phyloP scores from a whole-genome alignment of 2,329 filamentous ascomycete genomes.

The Fusarium transvaalense region DNA sequence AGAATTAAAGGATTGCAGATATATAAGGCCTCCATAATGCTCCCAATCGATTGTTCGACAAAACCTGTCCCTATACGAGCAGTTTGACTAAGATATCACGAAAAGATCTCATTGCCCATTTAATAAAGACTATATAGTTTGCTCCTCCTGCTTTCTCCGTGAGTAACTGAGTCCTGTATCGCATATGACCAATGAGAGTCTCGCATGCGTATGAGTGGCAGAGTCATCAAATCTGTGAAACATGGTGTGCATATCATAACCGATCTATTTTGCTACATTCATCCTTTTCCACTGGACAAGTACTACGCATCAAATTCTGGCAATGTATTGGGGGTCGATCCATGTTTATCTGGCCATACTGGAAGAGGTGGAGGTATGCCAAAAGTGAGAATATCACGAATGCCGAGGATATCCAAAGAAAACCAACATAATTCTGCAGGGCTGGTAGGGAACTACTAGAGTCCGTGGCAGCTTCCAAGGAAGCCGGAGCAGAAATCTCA shows the following conservation, averaged over 20 bases:
- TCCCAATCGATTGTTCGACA: too few relatives aligned
- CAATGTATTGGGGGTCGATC: too few relatives aligned
- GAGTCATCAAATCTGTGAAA: background rate
- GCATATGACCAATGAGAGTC: background rate
- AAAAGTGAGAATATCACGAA: background rate
- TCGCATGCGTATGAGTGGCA: background rate
- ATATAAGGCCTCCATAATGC: too few relatives aligned
- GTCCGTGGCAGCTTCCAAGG: background rate
- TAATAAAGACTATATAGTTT: background rate
- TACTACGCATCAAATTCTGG: too few relatives aligned
- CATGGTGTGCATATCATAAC: background rate
- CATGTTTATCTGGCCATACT: background rate
- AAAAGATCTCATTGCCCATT: background rate
- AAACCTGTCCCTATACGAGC: too few relatives aligned
- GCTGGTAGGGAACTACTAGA: background rate
- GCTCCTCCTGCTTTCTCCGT: background rate
- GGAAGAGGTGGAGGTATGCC: background rate
- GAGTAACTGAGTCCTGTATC: background rate
- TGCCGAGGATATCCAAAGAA: too few relatives aligned
- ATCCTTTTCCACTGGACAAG: too few relatives aligned
- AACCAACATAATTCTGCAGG: background rate
- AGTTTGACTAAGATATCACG: too few relatives aligned
- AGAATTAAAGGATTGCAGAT: too few relatives aligned
- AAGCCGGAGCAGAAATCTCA: background rate
- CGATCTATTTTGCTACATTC: background rate